Base-by-base conservation (phyloP, 164 flowering plant genomes). In the Umbilicus rupestris region DNA sequence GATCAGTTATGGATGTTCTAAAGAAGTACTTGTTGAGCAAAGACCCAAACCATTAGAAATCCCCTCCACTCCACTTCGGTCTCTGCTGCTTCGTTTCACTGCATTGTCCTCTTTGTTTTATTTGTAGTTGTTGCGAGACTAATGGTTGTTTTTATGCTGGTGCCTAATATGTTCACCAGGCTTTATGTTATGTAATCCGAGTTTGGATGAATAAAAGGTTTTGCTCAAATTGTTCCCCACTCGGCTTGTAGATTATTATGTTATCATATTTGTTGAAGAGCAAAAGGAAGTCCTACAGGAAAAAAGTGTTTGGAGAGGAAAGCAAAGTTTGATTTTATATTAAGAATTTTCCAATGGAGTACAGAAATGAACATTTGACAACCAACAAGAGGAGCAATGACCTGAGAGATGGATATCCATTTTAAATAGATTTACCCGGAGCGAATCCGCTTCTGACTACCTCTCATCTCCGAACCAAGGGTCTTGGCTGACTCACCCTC, bases 1-100 rank as follows among this genome's bases (percentile, higher is more conserved):
- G 84, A 39, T 71, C 78, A 1, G 86, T 83, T 12, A 80, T 83
- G 86, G 86, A 83, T 78, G 86, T 83, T 15, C 62, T 83, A 64
- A 79, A 77, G 73, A 71, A 73, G 66, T 83, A 83, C 66, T 70
- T 82, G 75, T 31, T 70, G 52, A 77, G 77, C 42, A 74, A 55
- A 47, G 57, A 65, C n/a, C 69, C 73, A 8, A 68, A 46, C 55
- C 59, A 63, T 15, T 55, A 66, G 6, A 47, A 19, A 3, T 4
- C 3, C 52, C 6, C 1, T 7, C 19, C 52, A 47, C 22, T 45
- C 7, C n/a, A 41, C n/a, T n/a, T n/a, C n/a, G 29, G 39, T 22
- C 66, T 20, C 52, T 63, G 11, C 24, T 24, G 26, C 52, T 6
- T n/a, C 52, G 19, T 47, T 19, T 47, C 22, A 19, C 52, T 47